A percentile compares a stretch with the other conserved stretches of the same genome.
These are phyloP conservation scores for Tagetes erecta DNA, from an alignment of 129 eudicot genomes.

Conservation along the genomic window DNA sequence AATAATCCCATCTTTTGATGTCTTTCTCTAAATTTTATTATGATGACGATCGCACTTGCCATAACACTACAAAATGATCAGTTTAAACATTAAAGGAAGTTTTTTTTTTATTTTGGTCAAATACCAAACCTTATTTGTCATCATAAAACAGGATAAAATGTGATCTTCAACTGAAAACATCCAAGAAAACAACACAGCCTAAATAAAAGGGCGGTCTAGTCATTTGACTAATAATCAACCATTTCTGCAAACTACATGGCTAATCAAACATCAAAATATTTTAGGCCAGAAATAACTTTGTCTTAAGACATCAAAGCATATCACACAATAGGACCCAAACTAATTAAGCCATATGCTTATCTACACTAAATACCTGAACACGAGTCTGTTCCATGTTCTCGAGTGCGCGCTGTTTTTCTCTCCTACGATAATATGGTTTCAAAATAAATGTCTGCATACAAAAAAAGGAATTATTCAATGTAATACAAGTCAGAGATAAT, in stretches of 20 bases:
- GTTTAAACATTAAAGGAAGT: background rate
- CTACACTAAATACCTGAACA: slow-evolving; percentile 57
- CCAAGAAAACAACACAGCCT: background rate
- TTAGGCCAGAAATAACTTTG: background rate
- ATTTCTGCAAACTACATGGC: background rate
- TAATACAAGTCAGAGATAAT: slow-evolving; percentile 6
- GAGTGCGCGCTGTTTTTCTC: slow-evolving; percentile 73
- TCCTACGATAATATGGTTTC: slow-evolving; percentile 71
- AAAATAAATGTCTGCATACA: slow-evolving; percentile 65
- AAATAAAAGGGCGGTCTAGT: background rate
- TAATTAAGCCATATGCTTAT: background rate
- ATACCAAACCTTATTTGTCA: background rate
- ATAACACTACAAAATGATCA: background rate
- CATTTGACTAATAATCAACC: background rate
- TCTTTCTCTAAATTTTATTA: background rate
- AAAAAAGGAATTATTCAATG: background rate
- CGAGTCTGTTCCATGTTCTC: slow-evolving; percentile 72
- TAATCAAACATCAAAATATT: background rate
- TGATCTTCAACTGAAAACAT: background rate
- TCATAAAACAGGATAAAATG: background rate
- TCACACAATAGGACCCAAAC: background rate
- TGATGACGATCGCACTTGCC: too few species aligned
- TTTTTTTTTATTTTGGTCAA: background rate
- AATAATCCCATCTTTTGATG: background rate
- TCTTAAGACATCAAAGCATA: background rate